Evolutionary conservation across 106 monocot genomes (phyloP).

Genomic region (Dactylorhiza incarnata): DNA sequence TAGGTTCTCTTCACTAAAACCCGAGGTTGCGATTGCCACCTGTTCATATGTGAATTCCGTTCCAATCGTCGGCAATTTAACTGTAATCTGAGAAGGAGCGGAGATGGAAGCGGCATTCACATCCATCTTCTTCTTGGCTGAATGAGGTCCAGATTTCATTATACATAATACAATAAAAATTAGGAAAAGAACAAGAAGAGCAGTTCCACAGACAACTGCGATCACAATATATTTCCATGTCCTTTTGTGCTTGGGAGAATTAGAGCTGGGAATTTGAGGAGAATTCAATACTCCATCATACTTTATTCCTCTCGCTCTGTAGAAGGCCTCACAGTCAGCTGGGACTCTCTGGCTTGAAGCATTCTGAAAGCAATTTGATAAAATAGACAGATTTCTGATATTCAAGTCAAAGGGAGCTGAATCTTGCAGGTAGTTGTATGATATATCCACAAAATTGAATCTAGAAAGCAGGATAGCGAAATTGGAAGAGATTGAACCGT

Average conservation of each 20-base stretch:
- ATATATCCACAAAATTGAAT: slow-evolving; percentile 38
- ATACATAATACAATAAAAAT: slow-evolving; percentile 22
- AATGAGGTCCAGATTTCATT: slow-evolving; percentile 10
- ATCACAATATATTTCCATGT: slow-evolving; percentile 49
- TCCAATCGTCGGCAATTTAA: slow-evolving; percentile 27
- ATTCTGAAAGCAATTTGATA: slow-evolving; percentile 50
- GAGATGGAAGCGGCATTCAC: background rate
- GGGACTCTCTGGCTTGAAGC: slow-evolving; percentile 43
- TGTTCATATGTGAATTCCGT: slow-evolving; percentile 59
- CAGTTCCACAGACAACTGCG: slow-evolving; percentile 42
- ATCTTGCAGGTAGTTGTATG: slow-evolving; percentile 68
- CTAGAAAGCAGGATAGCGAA: slow-evolving; percentile 13
- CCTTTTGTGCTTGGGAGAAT: slow-evolving; percentile 12
- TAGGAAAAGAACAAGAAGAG: slow-evolving; percentile 16
- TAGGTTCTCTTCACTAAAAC: slow-evolving; percentile 49
- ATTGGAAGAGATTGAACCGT: slow-evolving; percentile 29
- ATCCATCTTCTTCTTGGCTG: background rate
- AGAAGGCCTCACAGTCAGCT: slow-evolving; percentile 53
- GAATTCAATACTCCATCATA: slow-evolving; percentile 20
- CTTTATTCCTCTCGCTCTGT: slow-evolving; percentile 29
- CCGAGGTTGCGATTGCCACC: slow-evolving; percentile 51
- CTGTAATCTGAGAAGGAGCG: background rate
- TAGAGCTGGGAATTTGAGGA: slow-evolving; percentile 4
- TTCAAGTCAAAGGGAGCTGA: background rate
- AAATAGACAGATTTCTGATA: slow-evolving; percentile 23